Conservation (phyloP, 345 rosid genomes). For the thale cress (Arabidopsis thaliana) region TAIR10.1 NC_003070.9:22068501-22069000, state of each 20-base stretch:
- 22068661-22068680: conserved; percentile 80
- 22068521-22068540: too few relatives aligned
- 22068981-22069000: conserved; percentile 67
- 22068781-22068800: conserved; percentile 59
- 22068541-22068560: too few relatives aligned
- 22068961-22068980: conserved; percentile 86
- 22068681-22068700: conserved; percentile 65
- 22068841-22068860: conserved; percentile 64
- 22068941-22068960: not conserved
- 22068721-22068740: conserved; percentile 74
- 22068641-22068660: not conserved
- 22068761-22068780: conserved; percentile 65
- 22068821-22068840: conserved; percentile 87
- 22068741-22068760: conserved; percentile 65
- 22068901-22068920: not conserved
- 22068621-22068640: too few relatives aligned
- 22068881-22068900: too few relatives aligned
- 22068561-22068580: too few relatives aligned
- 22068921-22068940: not conserved
- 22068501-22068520: too few relatives aligned
- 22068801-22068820: conserved; percentile 64
- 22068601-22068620: too few relatives aligned
- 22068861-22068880: not conserved
- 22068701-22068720: conserved; percentile 63
- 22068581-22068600: too few relatives aligned